Evolutionary conservation across 352 stramenopile species (phyloP).

Genomic region (Halophytophthora polymorphica): DNA sequence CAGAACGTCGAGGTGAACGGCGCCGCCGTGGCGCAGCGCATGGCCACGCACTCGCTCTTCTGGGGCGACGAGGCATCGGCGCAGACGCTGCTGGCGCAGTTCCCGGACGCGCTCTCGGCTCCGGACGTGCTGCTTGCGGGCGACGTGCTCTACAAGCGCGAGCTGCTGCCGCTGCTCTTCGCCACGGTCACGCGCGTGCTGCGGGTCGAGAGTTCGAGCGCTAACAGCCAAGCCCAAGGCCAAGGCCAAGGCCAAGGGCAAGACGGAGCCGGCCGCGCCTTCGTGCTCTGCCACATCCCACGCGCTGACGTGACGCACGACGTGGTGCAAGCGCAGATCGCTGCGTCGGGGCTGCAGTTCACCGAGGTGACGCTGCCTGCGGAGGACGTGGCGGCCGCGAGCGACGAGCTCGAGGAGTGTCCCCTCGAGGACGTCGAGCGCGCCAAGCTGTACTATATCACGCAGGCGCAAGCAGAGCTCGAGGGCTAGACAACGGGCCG

Average conservation of each 20-base stretch:
- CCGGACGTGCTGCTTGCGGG: slow-evolving; percentile 64
- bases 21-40: slow-evolving; percentile 4
- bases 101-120: slow-evolving; percentile 22
- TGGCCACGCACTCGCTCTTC: slow-evolving; percentile 40
- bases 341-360: slow-evolving; percentile 36
- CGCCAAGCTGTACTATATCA: slow-evolving; percentile 64
- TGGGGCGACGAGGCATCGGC: slow-evolving; percentile 53
- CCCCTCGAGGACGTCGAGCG: slow-evolving; percentile 50
- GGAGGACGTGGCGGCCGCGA: slow-evolving; percentile 20
- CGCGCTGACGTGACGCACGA: slow-evolving; percentile 68
- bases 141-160: slow-evolving; percentile 79
- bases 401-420: slow-evolving; percentile 41
- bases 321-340: slow-evolving; percentile 45
- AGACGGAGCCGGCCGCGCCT: slow-evolving; percentile 17
- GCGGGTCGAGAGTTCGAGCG: background rate
- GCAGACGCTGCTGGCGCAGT: slow-evolving; percentile 25
- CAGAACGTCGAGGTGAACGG: slow-evolving; percentile 53
- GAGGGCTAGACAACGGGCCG: background rate
- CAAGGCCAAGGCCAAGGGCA: too few relatives aligned
- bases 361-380: slow-evolving; percentile 26
- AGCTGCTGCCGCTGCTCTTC: slow-evolving; percentile 64
- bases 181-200: slow-evolving; percentile 42
- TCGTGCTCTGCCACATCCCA: slow-evolving; percentile 71
- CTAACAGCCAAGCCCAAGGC: too few relatives aligned
- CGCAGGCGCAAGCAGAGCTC: slow-evolving; percentile 8